Evolutionary conservation across 148 eudicot species (phyloP), one percentile per base, ranked within the genome.

Genomic region (Rhododendron griersonianum): DNA sequence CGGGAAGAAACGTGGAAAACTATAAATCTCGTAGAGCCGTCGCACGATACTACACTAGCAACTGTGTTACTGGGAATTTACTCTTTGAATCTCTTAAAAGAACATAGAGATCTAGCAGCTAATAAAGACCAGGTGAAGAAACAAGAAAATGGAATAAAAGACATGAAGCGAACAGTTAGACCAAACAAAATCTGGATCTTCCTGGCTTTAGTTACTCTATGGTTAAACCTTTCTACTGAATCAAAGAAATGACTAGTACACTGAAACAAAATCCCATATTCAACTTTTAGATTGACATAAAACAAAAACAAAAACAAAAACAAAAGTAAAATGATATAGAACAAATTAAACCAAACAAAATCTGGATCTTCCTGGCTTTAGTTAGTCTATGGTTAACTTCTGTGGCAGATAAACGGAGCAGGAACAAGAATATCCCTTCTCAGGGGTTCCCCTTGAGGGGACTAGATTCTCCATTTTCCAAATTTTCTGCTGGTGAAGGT

Each of bases 371-470:
- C 39, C 28, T 25, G 61, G 39, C 44, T 45, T 83, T 83, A 69
- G 78, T 83, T 33, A 84, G 86, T 71, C 76, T 71, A 15, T 33
- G 5, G 76, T 47, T 79, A 53, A 30, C 65, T 53, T 33, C 41
- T 30, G 83, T 2, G 65, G 44, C 44, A 19, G n/a, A 53, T 7
- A 21, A 35, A 25, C 33, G 41, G 23, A 50, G 57, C 65, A 69
- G 41, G 19, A 69, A 30, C 21, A 19, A 21, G 39, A 75, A 6
- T 0, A 15, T 28, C 78, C 59, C 39, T 18, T 30, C 78, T 92
- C 87, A 89, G 5, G 91, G 89, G 79, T 85, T 91, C 53, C 74
- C 84, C 86, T 78, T 90, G 2, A 82, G 85, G 3, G 93, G 90
- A 84, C 75, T 81, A 48, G 85, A 87, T 86, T 88, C 93, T 83